Base-by-base conservation (phyloP, 768 basidiomycete genomes). In the Leccinellum luteum region DNA sequence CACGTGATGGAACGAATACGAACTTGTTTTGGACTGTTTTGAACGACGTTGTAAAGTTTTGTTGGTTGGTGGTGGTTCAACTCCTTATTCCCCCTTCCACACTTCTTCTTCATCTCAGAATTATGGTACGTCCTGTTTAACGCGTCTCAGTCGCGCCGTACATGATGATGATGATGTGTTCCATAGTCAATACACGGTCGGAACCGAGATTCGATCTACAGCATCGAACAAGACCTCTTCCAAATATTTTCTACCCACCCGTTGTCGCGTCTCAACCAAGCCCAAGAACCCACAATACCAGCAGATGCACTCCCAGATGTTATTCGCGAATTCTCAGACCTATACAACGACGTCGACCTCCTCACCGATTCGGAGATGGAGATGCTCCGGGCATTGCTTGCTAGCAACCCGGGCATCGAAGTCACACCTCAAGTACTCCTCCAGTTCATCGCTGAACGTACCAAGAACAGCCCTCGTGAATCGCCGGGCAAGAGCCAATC, bases 261-360 rank as follows among this genome's bases (percentile, higher is more conserved):
- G 12, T 74, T 82, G 48, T 81, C 82, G 38, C 79, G 82, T 67
- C 65, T 75, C 53, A 85, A 85, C 66, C 81, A 84, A 21, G 73
- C 78, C 19, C 83, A 82, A 52, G 83, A 85, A 55, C 81, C 85
- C 32, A 79, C 81, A 19, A 84, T 92, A 62, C 88, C 89, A 13
- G 90, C 82, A 45, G 80, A 83, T 60, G 81, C 80, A n/a, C 81
- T 92, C 35, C 78, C 86, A 32, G 86, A 89, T 64, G 81, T 92
- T 30, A 80, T 92, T 45, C 78, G 80, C 47, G 76, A 81, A 15
- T 88, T 88, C 64, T 82, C 83, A 4, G 76, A 85, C 30, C 71
- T 80, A 5, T 85, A 85, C 66, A 74, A 81, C 59, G 83, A 84
- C 12, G 75, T 79, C 19, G 80, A 87, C 60, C 81, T 92, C n/a